These are phyloP conservation scores for Kluyveromyces siamensis DNA, from an alignment of 805 yeast genomes.

Conservation along the genomic window DNA sequence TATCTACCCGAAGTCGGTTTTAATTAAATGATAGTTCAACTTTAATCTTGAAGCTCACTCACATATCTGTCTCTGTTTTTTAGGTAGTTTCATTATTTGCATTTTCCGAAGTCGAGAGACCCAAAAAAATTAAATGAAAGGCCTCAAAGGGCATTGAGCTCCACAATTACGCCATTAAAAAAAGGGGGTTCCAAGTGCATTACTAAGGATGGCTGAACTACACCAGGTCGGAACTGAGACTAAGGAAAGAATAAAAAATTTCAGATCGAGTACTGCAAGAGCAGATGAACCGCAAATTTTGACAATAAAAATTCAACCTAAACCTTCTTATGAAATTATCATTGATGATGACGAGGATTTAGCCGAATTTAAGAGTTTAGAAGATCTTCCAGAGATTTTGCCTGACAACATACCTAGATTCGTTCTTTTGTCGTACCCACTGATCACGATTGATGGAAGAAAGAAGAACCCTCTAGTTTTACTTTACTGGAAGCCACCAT, in stretches of 20 bases:
- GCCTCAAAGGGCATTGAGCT: not conserved
- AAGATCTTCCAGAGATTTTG: conserved; percentile 60
- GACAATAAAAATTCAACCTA: conserved; percentile 30
- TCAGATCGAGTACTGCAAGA: conserved; percentile 65
- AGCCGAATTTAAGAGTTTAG: conserved; percentile 38
- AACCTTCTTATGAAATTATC: conserved; percentile 25
- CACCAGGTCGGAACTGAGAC: conserved; percentile 60
- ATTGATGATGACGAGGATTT: conserved; percentile 38
- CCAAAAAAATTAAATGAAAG: too few species aligned
- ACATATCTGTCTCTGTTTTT: too few species aligned
- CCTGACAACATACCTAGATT: conserved; percentile 80
- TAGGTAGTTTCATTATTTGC: too few species aligned
- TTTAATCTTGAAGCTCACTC: too few species aligned
- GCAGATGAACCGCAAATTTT: conserved; percentile 52
- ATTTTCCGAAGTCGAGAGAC: too few species aligned
- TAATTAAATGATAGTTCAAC: too few species aligned
- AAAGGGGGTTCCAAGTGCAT: not conserved
- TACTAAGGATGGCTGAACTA: conserved; percentile 35
- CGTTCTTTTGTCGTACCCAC: conserved; percentile 68
- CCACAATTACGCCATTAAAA: not conserved
- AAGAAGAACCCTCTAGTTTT: conserved; percentile 65
- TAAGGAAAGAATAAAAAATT: conserved; percentile 50
- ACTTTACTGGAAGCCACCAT: conserved; percentile 83
- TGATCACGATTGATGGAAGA: conserved; percentile 61
- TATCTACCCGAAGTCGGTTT: too few species aligned